Base-by-base conservation (phyloP, 352 stramenopile genomes). In the Globisporangium paroecandrum region DNA sequence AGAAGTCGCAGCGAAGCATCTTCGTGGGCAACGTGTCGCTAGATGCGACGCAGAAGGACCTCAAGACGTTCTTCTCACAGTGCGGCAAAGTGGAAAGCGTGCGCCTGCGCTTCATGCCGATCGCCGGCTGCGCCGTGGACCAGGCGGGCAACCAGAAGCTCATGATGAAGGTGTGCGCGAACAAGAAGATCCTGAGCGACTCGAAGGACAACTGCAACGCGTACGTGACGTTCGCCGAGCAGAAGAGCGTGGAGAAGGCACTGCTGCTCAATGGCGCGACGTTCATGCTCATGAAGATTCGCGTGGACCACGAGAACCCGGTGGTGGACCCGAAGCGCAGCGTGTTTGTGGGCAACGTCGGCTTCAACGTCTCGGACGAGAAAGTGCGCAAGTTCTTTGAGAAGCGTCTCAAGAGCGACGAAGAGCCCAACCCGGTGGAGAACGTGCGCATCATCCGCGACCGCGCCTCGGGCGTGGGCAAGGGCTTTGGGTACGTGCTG, bases 1-100 rank as follows among this genome's bases (percentile, higher is more conserved):
- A 86, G n/a, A 94, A 95, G 69, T 75, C 69, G 20, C 70, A 72
- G n/a, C 87, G 90, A 34, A 97, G 90, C 0, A 77, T 98, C 15
- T 98, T 98, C 66, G 91, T 98, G 20, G 93, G 93, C 66, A 98
- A 98, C 69, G 78, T 98, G 51, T 97, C 93, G 49, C 76, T 97
- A 8, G 89, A 90, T 41, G 84, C 89, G 58, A 93, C 84, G 25
- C 68, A 78, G 38, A 95, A 93, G 59, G 81, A 93, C 58, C 59
- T 98, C 13, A 88, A 87, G 73, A 80, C 78, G 41, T 79, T 94
- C 62, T 98, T 98, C 64, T 77, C 83, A 15, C 68, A 76, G 20
- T 97, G 89, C 56, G 93, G 93, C 58, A 86, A 91, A 58, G 86
- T 98, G 18, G 90, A 97, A 64, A 83, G 67, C 29, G 86, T 97